Evolutionary conservation across 2,329 filamentous ascomycete species (phyloP), one percentile per base, ranked within the genome.

Genomic region (Fusarium sambucinum): DNA sequence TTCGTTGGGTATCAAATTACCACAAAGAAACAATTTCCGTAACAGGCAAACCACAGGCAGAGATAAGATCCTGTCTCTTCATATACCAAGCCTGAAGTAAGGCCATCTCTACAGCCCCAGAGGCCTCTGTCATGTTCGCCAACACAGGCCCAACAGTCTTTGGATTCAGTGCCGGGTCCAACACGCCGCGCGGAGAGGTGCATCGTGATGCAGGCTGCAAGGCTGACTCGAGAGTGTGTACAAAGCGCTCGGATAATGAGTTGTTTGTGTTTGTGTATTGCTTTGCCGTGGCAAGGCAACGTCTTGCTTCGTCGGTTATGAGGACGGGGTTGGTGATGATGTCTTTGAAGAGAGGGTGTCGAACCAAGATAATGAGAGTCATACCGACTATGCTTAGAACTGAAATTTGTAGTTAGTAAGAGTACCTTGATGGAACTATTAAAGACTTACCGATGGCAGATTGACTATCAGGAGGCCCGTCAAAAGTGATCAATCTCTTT

Each of bases 81-180:
- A 60, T 14, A 45, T 74, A 70, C 73, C 73, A 74, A 5, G 65
- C 68, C 51, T 74, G 66, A 2, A 74, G 47, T 41, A 74, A 32
- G 5, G 59, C 47, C 61, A 74, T 55, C 48, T 74, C 73, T 23
- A 40, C 29, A 32, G 59, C 53, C 14, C 67, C 69, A 5, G 50
- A 32, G 12, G 41, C 14, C 11, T 66, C 65, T 3, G 59, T 60
- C 42, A 61, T 9, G 9, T 59, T 68, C 1, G 66, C 55, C 6
- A 69, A 23, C 1, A 59, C 21, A 2, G 58, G 48, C 5, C 66
- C 62, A 25, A 59, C 42, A 23, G 50, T 5, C 12, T 58, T 68
- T 1, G 64, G 56, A 14, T 74, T 70, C 6, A 74, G 25, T 11
- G 62, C 63, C 21, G 70, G 71, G 30, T 74, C 72, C 38, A 74